A percentile compares a stretch with the other conserved stretches of the same genome.
phyloP scores from a whole-genome alignment of 148 eudicot genomes.

The Dianthus caryophyllus region DNA sequence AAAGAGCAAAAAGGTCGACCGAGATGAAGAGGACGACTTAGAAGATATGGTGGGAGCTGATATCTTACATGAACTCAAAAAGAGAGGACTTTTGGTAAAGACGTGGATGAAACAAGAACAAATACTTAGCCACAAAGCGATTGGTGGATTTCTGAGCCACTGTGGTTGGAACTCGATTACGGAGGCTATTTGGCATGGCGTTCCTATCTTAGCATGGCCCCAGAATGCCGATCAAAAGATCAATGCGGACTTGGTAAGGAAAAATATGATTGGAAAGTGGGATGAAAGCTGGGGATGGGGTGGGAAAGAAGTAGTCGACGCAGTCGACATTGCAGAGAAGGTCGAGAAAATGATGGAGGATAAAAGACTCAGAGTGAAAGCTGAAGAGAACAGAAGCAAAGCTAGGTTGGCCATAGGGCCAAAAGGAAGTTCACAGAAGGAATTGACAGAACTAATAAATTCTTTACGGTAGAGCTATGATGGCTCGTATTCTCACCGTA shows the following conservation, averaged over 20 bases:
- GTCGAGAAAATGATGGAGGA: slow-evolving; percentile 22
- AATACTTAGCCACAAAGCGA: slow-evolving; percentile 22
- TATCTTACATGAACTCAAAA: slow-evolving; percentile 1
- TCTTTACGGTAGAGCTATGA: slow-evolving; percentile 8
- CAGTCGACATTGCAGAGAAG: slow-evolving; percentile 17
- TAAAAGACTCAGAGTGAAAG: slow-evolving; percentile 2
- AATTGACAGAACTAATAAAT: slow-evolving; percentile 8
- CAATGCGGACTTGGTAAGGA: slow-evolving; percentile 23
- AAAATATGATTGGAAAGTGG: slow-evolving; percentile 21
- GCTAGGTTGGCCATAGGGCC: slow-evolving; percentile 11
- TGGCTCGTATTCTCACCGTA: neutral
- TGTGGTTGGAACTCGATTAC: slow-evolving; percentile 30
- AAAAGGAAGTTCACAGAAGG: slow-evolving; percentile 20
- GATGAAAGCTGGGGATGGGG: slow-evolving; percentile 30
- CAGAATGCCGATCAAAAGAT: slow-evolving; percentile 26
- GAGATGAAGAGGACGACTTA: slow-evolving; percentile 20
- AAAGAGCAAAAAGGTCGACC: slow-evolving; percentile 22
- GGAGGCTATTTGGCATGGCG: slow-evolving; percentile 23
- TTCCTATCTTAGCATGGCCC: slow-evolving; percentile 29
- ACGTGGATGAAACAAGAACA: slow-evolving; percentile 27
- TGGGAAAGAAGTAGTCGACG: slow-evolving; percentile 8
- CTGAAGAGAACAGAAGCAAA: slow-evolving; percentile 3
- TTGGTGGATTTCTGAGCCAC: slow-evolving; percentile 27
- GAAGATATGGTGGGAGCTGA: slow-evolving; percentile 14
- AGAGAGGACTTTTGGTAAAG: slow-evolving; percentile 21